phyloP scores from a whole-genome alignment of 805 yeast genomes.

The Schizosaccharomyces osmophilus region DNA sequence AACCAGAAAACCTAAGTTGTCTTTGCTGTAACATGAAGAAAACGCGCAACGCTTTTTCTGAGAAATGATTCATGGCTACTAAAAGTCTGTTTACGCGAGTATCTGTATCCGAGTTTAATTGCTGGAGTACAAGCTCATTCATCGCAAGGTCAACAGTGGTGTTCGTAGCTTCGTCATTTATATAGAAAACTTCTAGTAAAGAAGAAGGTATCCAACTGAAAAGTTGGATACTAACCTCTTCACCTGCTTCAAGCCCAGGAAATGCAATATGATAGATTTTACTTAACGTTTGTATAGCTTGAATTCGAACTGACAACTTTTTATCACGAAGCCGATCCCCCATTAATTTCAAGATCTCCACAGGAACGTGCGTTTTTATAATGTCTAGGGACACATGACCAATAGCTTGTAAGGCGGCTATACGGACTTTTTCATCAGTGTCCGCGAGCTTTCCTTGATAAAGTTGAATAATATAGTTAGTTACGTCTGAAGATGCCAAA shows the following conservation, averaged over 20 bases:
- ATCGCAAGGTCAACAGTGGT: conserved; percentile 36
- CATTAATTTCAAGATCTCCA: conserved; percentile 28
- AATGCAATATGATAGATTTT: conserved; percentile 27
- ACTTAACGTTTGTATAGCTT: conserved; percentile 31
- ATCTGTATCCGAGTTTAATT: conserved; percentile 16
- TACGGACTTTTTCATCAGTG: conserved; percentile 47
- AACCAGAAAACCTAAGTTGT: conserved; percentile 29
- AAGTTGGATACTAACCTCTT: conserved; percentile 10
- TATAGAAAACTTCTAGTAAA: conserved; percentile 40
- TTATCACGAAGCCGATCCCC: conserved; percentile 49
- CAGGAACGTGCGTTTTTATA: conserved; percentile 26
- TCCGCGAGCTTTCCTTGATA: conserved; percentile 32
- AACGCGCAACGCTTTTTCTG: conserved; percentile 34
- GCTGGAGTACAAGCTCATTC: conserved; percentile 38
- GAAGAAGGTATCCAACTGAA: conserved; percentile 37
- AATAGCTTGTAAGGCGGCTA: conserved; percentile 30
- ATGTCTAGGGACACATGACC: conserved; percentile 19
- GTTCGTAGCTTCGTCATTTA: conserved; percentile 45
- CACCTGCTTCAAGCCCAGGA: neutral
- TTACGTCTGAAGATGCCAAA: conserved; percentile 15
- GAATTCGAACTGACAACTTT: conserved; percentile 35
- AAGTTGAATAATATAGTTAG: conserved; percentile 22
- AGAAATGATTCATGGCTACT: conserved; percentile 23
- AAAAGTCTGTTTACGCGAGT: conserved; percentile 22
- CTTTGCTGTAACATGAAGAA: conserved; percentile 46